These are phyloP conservation scores for Tolypocladium tundrense DNA, from an alignment of 2,329 filamentous ascomycete genomes.

Conservation along the genomic window DNA sequence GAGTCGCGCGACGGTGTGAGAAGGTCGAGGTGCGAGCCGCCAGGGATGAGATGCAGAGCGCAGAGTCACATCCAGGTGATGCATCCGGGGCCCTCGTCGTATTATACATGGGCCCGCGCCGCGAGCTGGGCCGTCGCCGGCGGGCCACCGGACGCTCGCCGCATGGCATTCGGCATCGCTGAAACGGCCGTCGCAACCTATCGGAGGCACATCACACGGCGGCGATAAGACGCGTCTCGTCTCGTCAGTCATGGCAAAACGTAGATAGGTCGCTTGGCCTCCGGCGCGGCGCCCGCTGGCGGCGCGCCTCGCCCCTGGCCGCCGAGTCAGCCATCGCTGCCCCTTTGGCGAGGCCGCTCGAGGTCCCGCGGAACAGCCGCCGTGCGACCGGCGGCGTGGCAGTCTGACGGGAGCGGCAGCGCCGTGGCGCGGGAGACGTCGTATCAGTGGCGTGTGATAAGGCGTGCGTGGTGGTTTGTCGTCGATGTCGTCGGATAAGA, in stretches of 20 bases:
- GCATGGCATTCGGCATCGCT: neutral
- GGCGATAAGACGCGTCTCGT: neutral
- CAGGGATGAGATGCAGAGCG: neutral
- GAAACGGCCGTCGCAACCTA: neutral
- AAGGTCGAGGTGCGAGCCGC: neutral
- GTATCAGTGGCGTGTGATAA: neutral
- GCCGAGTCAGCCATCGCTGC: neutral
- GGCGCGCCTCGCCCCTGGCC: neutral
- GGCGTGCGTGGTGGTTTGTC: neutral
- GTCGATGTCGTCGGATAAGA: neutral
- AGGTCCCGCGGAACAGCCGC: neutral
- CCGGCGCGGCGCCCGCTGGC: neutral
- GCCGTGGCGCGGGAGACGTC: neutral
- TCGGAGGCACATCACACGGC: neutral
- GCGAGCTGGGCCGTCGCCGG: neutral
- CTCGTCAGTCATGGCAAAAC: neutral
- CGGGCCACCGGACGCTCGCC: neutral
- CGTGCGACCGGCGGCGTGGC: neutral
- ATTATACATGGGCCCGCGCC: neutral
- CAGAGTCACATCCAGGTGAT: neutral
- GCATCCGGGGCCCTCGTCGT: neutral
- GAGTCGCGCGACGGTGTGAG: neutral
- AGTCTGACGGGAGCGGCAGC: neutral
- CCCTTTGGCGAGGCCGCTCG: neutral
- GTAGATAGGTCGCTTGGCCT: neutral